These are phyloP conservation scores for Mycena galopus DNA, from an alignment of 768 basidiomycete genomes.

Conservation along the genomic window DNA sequence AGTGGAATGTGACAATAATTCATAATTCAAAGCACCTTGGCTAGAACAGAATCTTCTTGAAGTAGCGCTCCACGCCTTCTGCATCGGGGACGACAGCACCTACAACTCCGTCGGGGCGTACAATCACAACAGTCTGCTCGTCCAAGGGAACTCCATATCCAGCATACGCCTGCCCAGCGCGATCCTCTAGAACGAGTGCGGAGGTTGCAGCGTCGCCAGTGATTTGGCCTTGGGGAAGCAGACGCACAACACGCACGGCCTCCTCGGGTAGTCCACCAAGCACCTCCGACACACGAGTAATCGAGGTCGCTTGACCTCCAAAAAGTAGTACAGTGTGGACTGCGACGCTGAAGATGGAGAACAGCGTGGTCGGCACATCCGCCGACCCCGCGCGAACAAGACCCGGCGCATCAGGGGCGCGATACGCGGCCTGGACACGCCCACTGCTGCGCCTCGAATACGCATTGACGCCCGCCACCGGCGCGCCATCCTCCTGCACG, in stretches of 20 bases:
- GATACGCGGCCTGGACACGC: conserved; percentile 9
- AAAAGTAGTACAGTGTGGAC: conserved; percentile 50
- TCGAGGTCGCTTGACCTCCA: conserved; percentile 2
- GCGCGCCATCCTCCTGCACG: neutral
- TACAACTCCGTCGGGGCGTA: conserved; percentile 36
- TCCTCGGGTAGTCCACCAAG: too few relatives aligned
- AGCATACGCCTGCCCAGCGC: conserved; percentile 31
- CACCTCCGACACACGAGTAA: neutral
- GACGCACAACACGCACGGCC: too few relatives aligned
- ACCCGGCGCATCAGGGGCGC: neutral
- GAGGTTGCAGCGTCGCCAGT: neutral
- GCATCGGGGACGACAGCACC: conserved; percentile 24
- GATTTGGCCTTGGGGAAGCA: neutral
- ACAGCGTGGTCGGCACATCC: conserved; percentile 35
- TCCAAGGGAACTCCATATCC: conserved; percentile 22
- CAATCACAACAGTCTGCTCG: conserved; percentile 20
- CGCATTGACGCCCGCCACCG: neutral
- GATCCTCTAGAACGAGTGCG: conserved; percentile 24
- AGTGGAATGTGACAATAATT: too few relatives aligned
- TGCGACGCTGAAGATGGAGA: conserved; percentile 41
- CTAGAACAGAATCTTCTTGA: neutral
- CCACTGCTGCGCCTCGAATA: neutral
- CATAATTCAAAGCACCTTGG: too few relatives aligned
- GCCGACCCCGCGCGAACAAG: neutral
- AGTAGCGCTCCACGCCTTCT: neutral